phyloP scores from a whole-genome alignment of 2,329 filamentous ascomycete genomes.

The Triangularia verruculosa region DNA sequence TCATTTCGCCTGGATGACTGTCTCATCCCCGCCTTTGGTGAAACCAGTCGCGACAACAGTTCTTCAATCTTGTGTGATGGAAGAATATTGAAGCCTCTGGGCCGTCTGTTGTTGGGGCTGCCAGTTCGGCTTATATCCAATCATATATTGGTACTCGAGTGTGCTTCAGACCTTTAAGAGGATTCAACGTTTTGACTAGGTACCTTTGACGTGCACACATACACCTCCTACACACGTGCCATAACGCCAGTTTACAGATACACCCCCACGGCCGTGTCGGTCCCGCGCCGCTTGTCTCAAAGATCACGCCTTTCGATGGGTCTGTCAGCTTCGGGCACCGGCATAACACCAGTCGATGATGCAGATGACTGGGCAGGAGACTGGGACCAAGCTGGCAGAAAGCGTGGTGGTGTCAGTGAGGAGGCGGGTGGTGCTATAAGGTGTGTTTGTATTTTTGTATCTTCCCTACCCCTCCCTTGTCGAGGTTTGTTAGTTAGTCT shows the following conservation, averaged over 20 bases:
- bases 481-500: neutral
- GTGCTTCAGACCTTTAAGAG: too few relatives aligned
- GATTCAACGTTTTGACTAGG: neutral
- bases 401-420: neutral
- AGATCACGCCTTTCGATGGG: slow-evolving; percentile 19
- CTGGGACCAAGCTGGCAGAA: neutral
- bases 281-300: slow-evolving; percentile 11
- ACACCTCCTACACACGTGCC: neutral
- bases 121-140: too few relatives aligned
- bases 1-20: neutral
- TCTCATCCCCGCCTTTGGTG: neutral
- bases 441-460: neutral
- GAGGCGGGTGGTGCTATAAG: slow-evolving; percentile 8
- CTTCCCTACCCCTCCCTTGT: neutral
- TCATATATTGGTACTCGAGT: too few relatives aligned
- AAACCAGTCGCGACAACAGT: too few relatives aligned
- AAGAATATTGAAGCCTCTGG: neutral
- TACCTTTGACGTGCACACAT: neutral
- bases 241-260: slow-evolving; percentile 6
- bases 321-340: slow-evolving; percentile 5
- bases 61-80: neutral
- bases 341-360: slow-evolving; percentile 3
- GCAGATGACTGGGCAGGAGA: slow-evolving; percentile 7
- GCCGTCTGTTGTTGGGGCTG: neutral
- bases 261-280: slow-evolving; percentile 13